Conservation (phyloP, 768 basidiomycete genomes). For the Naganishia vaughanmartiniae region DNA sequence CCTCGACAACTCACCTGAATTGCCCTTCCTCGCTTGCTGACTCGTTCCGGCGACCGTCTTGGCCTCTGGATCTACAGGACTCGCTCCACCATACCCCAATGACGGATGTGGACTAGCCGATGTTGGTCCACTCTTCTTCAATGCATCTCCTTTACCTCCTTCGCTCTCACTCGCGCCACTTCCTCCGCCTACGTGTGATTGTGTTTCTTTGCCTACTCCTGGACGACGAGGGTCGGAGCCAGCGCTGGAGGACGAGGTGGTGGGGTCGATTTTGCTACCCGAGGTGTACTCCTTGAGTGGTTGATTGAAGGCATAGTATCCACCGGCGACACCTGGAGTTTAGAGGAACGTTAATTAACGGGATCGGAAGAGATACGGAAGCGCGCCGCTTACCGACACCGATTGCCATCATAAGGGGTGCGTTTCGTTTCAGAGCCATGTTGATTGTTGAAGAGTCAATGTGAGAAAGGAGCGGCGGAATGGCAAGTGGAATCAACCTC, state of each 20-base stretch:
- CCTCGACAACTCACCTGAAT: slow-evolving; percentile 39
- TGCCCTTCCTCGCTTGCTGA: slow-evolving; percentile 27
- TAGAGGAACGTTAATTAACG: not conserved
- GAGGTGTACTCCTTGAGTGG: slow-evolving; percentile 43
- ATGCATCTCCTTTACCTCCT: slow-evolving; percentile 36
- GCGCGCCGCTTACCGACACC: slow-evolving; percentile 37
- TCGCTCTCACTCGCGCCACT: slow-evolving; percentile 13
- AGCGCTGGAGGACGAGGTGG: slow-evolving; percentile 22
- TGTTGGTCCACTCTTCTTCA: slow-evolving; percentile 31
- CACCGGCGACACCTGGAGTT: slow-evolving; percentile 41
- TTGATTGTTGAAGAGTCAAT: not conserved
- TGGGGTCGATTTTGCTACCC: slow-evolving; percentile 21
- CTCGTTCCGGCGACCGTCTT: slow-evolving; percentile 47
- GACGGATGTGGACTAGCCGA: slow-evolving; percentile 37
- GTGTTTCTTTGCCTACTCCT: slow-evolving; percentile 33
- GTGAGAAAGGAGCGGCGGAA: not conserved
- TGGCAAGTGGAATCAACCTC: not conserved
- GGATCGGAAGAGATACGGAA: not conserved
- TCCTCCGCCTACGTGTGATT: slow-evolving; percentile 10
- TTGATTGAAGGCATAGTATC: slow-evolving; percentile 45
- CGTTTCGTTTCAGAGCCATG: slow-evolving; percentile 38
- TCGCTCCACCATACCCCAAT: slow-evolving; percentile 43
- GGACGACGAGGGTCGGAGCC: slow-evolving; percentile 18
- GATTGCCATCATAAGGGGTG: slow-evolving; percentile 37
- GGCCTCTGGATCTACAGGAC: slow-evolving; percentile 29